Conservation (phyloP, 352 stramenopile genomes). For the Peronospora belbahrii region DNA sequence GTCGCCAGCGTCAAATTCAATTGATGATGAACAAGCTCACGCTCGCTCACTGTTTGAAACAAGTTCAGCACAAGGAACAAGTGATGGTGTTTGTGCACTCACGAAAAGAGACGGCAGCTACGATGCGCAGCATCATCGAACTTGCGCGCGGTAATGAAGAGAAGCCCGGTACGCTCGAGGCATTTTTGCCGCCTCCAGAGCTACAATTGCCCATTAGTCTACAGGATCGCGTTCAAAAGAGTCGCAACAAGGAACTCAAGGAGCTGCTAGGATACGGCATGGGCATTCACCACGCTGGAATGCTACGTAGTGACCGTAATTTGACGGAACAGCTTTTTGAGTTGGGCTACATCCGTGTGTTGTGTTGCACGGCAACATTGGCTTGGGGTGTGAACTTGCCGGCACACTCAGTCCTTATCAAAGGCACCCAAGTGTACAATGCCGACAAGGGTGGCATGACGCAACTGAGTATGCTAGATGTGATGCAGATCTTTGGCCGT, state of each 20-base stretch:
- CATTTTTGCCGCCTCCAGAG: constrained; percentile 49
- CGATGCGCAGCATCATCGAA: constrained; percentile 90
- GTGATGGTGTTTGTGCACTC: constrained; percentile 99
- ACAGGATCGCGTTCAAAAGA: constrained; percentile 84
- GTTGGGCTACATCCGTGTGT: constrained; percentile 92
- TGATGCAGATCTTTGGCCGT: constrained; percentile 99
- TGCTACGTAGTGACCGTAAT: constrained; percentile 92
- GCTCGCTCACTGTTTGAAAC: constrained; percentile 57
- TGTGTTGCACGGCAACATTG: constrained; percentile 98
- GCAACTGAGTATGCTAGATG: constrained; percentile 97
- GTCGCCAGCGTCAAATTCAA: constrained; percentile 51
- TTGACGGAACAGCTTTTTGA: constrained; percentile 97
- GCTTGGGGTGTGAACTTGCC: constrained; percentile 99
- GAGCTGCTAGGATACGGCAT: constrained; percentile 92
- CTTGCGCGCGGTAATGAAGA: constrained; percentile 67
- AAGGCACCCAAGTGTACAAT: constrained; percentile 99
- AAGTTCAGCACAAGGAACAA: constrained; percentile 63
- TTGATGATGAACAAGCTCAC: constrained; percentile 85
- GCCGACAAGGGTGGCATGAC: constrained; percentile 96
- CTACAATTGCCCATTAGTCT: constrained; percentile 49
- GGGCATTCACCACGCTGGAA: constrained; percentile 98
- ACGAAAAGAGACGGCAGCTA: constrained; percentile 95
- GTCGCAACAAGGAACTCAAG: constrained; percentile 91
- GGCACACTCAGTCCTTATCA: constrained; percentile 98
- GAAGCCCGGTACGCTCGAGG: constrained; percentile 41